Conservation (phyloP, 2,329 filamentous ascomycete genomes). For the Emericellopsis cladophorae region DNA sequence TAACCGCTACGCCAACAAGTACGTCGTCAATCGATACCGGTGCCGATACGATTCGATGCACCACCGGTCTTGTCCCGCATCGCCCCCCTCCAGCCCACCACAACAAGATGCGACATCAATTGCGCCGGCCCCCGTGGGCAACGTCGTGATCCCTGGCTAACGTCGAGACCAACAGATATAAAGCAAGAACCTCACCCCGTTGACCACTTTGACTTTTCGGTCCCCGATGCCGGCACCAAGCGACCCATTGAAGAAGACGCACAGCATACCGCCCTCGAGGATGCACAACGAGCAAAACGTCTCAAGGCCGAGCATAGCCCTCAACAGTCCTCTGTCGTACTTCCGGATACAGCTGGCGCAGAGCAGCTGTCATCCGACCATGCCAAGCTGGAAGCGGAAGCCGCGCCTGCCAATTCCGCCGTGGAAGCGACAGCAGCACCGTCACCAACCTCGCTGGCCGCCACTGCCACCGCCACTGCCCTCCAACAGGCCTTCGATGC, state of each 20-base stretch:
- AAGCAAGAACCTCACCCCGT: constrained; percentile 24
- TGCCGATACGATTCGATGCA: constrained; percentile 1
- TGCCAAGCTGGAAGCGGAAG: no score
- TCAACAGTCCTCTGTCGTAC: no score
- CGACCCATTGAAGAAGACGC: constrained; percentile 18
- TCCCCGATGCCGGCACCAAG: constrained; percentile 22
- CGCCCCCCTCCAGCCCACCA: no score
- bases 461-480: no score
- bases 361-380: no score
- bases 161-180: constrained; percentile 14
- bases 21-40: constrained; percentile 9
- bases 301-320: constrained; percentile 15
- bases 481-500: no score
- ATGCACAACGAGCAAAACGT: constrained; percentile 17
- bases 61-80: constrained; percentile 2
- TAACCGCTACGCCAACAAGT: constrained; percentile 11
- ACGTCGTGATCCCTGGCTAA: not conserved
- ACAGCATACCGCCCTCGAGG: constrained; percentile 7
- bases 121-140: no score
- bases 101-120: no score
- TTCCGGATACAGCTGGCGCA: no score
- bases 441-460: no score
- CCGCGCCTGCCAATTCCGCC: no score
- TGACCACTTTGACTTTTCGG: constrained; percentile 19
- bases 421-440: no score